phyloP scores from a whole-genome alignment of 192 early-diverging fungal genomes.

The Podila clonocystis region DNA sequence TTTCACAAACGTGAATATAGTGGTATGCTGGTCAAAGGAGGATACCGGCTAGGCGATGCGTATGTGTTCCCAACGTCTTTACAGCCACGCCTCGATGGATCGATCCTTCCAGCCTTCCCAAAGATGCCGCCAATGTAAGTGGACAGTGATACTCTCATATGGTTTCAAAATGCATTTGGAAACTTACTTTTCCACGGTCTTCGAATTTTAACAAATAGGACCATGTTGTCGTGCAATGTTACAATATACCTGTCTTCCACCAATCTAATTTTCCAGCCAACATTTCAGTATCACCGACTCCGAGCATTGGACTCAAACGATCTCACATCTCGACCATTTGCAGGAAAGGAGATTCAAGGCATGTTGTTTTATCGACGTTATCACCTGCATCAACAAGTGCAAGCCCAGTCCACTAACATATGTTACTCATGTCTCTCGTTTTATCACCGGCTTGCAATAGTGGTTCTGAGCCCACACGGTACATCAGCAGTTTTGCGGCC shows the following conservation, averaged over 20 bases:
- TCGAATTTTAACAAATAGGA: constrained; percentile 9
- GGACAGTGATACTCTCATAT: background rate
- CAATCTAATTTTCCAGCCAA: constrained; percentile 47
- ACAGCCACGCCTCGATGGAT: constrained; percentile 26
- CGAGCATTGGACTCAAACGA: constrained; percentile 21
- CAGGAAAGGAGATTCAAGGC: constrained; percentile 24
- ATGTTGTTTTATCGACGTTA: background rate
- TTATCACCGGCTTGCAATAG: background rate
- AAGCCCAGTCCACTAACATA: no score
- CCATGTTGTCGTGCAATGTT: constrained; percentile 48
- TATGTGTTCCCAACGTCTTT: constrained; percentile 46
- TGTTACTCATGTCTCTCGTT: background rate
- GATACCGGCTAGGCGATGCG: constrained; percentile 30
- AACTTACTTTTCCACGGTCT: no score
- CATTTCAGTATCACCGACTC: constrained; percentile 46
- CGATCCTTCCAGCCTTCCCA: constrained; percentile 32
- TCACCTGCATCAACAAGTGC: background rate
- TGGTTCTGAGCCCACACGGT: constrained; percentile 44
- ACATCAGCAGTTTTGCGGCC: constrained; percentile 25
- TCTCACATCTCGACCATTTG: constrained; percentile 10
- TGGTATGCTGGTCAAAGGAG: constrained; percentile 34
- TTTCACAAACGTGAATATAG: constrained; percentile 1
- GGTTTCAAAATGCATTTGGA: background rate
- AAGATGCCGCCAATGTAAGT: constrained; percentile 42
- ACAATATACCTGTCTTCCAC: constrained; percentile 34